Percentiles rank a stretch among this genome's conserved stretches.
Evolutionary conservation across 352 stramenopile genomes (phyloP).

Genomic region (Achlya hypogyna): DNA sequence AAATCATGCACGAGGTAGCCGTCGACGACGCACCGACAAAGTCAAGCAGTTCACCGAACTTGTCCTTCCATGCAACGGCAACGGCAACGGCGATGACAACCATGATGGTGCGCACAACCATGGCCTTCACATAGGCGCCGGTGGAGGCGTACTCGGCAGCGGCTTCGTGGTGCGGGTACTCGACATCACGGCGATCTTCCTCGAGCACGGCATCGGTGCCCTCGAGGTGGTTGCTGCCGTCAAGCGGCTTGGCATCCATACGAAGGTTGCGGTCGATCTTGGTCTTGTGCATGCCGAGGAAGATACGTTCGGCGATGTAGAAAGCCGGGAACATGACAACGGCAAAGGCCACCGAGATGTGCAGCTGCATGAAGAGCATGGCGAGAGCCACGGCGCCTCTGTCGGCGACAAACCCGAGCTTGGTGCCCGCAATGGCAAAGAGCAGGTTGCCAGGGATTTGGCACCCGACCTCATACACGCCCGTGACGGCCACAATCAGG

Average conservation of each 20-base stretch:
- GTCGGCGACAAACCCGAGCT: constrained; percentile 38
- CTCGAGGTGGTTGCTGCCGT: background rate
- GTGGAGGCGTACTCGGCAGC: background rate
- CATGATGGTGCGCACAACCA: constrained; percentile 38
- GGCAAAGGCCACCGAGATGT: constrained; percentile 46
- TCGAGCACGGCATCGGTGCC: background rate
- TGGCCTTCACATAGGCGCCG: background rate
- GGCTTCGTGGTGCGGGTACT: background rate
- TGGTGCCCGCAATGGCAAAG: constrained; percentile 50
- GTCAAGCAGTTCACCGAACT: constrained; percentile 55
- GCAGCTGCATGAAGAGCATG: constrained; percentile 47
- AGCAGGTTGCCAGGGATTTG: constrained; percentile 40
- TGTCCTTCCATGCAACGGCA: constrained; percentile 36
- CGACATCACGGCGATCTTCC: background rate
- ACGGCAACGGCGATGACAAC: constrained; percentile 37
- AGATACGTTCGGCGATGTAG: constrained; percentile 46
- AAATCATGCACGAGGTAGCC: constrained; percentile 48
- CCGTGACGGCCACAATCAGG: constrained; percentile 42
- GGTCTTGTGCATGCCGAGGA: constrained; percentile 48
- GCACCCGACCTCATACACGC: constrained; percentile 26
- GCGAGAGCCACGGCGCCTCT: constrained; percentile 35
- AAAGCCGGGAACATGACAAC: constrained; percentile 50
- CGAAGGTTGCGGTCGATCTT: background rate
- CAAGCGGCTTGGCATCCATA: background rate
- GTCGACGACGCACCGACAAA: constrained; percentile 55